A percentile compares a stretch with the other conserved stretches of the same genome.
Evolutionary conservation across 1,139 yeast genomes (phyloP).

Genomic region (Lodderomyces margitis): DNA sequence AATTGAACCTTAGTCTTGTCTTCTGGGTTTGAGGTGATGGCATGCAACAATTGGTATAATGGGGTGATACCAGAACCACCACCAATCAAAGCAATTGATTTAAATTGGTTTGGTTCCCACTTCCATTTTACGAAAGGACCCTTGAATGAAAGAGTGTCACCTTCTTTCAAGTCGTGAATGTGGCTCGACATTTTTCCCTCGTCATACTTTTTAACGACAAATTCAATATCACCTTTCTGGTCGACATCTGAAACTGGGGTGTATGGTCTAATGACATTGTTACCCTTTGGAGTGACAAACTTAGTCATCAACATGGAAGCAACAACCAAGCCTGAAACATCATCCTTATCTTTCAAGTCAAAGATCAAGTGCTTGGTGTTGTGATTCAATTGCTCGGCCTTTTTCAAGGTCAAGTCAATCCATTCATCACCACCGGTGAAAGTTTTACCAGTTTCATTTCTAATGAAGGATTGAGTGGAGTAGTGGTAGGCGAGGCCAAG

Average conservation of each 20-base stretch:
- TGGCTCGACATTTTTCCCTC: slow-evolving; percentile 83
- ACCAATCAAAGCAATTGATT: slow-evolving; percentile 81
- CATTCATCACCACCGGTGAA: slow-evolving; percentile 73
- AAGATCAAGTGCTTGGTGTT: slow-evolving; percentile 73
- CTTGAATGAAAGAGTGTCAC: slow-evolving; percentile 85
- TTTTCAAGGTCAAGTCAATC: slow-evolving; percentile 74
- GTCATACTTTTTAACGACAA: slow-evolving; percentile 82
- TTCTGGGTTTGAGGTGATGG: slow-evolving; percentile 69
- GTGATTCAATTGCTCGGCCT: slow-evolving; percentile 53
- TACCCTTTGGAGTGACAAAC: slow-evolving; percentile 80
- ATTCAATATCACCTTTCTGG: slow-evolving; percentile 70
- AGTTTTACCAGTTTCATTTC: slow-evolving; percentile 53
- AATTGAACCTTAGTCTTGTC: slow-evolving; percentile 74
- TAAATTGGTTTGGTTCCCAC: slow-evolving; percentile 83
- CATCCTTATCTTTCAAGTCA: slow-evolving; percentile 65
- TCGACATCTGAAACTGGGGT: slow-evolving; percentile 81
- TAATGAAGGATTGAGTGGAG: slow-evolving; percentile 24
- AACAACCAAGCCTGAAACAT: slow-evolving; percentile 72
- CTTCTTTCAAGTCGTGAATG: slow-evolving; percentile 65
- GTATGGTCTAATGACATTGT: slow-evolving; percentile 91
- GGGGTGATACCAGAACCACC: slow-evolving; percentile 98
- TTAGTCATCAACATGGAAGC: slow-evolving; percentile 84
- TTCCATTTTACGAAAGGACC: slow-evolving; percentile 95
- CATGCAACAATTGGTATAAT: slow-evolving; percentile 84
- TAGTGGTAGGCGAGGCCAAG: slow-evolving; percentile 51